Conservation (phyloP, 768 basidiomycete genomes). For the Termitomyces eurrhizus region DNA sequence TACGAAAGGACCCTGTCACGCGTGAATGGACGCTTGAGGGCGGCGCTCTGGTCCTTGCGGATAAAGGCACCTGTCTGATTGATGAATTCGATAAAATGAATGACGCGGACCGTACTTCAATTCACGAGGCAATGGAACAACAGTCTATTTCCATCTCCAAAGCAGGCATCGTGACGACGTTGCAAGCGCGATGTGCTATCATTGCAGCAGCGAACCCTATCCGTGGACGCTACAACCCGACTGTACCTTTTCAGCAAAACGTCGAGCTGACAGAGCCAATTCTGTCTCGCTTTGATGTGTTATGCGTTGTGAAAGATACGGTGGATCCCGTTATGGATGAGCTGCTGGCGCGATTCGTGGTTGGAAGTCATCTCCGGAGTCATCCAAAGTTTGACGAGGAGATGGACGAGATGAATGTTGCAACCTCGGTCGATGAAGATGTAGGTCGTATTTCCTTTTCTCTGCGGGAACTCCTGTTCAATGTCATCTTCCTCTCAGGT, state of each 20-base stretch:
- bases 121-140: constrained; percentile 99
- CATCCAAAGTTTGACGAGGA: constrained; percentile 90
- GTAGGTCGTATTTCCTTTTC: constrained; percentile 34
- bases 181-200: constrained; percentile 97
- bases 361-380: constrained; percentile 90
- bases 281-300: constrained; percentile 93
- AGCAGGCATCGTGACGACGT: constrained; percentile 96
- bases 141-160: constrained; percentile 99
- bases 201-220: constrained; percentile 98
- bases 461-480: background rate
- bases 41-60: constrained; percentile 95
- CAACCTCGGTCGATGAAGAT: constrained; percentile 84
- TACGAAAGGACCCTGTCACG: constrained; percentile 97
- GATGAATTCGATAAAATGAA: constrained; percentile 99
- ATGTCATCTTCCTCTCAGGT: constrained; percentile 46
- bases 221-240: constrained; percentile 96
- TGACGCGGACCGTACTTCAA: constrained; percentile 94
- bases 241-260: constrained; percentile 97
- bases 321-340: constrained; percentile 98
- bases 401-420: constrained; percentile 91
- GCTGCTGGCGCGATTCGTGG: constrained; percentile 94
- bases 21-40: constrained; percentile 99
- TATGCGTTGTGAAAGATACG: constrained; percentile 97
- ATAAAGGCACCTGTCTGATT: constrained; percentile 96
- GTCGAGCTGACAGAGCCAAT: constrained; percentile 99